Percentiles rank a stretch among this genome's conserved stretches.
Conservation (phyloP, 2,329 filamentous ascomycete species). For the Sphaerulina vaccinii region DNA sequence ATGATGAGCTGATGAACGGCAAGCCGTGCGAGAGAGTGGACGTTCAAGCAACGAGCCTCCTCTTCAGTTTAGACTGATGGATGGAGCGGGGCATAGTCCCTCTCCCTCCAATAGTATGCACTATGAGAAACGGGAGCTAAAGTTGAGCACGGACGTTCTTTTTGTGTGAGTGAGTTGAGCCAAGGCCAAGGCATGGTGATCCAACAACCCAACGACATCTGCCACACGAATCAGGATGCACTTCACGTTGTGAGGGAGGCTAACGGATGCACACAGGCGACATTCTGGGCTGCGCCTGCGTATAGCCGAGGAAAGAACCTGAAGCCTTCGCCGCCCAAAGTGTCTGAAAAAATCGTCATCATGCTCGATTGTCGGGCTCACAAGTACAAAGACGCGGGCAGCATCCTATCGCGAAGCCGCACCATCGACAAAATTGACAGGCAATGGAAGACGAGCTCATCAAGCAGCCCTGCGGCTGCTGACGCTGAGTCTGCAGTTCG, state of each 20-base stretch:
- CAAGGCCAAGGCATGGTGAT: neutral
- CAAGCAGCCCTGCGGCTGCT: neutral
- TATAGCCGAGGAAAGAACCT: neutral
- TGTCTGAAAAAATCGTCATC: neutral
- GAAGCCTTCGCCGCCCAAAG: neutral
- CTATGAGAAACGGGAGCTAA: neutral
- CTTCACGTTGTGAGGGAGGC: neutral
- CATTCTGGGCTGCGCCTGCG: neutral
- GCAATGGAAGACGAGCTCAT: neutral
- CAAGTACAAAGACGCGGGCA: neutral
- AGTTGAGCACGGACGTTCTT: neutral
- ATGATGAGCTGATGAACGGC: neutral
- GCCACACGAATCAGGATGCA: neutral
- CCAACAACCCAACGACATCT: neutral
- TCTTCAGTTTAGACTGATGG: neutral
- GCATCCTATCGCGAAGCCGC: neutral
- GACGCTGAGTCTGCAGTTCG: neutral
- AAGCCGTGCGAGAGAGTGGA: neutral
- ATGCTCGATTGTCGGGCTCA: neutral
- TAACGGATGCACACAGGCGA: neutral
- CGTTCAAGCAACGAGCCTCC: neutral
- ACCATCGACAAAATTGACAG: neutral
- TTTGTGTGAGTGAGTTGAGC: neutral
- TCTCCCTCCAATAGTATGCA: neutral
- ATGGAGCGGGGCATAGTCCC: neutral